These are phyloP conservation scores for Phytophthora kernoviae DNA, from an alignment of 352 stramenopile genomes.

Conservation along the genomic window DNA sequence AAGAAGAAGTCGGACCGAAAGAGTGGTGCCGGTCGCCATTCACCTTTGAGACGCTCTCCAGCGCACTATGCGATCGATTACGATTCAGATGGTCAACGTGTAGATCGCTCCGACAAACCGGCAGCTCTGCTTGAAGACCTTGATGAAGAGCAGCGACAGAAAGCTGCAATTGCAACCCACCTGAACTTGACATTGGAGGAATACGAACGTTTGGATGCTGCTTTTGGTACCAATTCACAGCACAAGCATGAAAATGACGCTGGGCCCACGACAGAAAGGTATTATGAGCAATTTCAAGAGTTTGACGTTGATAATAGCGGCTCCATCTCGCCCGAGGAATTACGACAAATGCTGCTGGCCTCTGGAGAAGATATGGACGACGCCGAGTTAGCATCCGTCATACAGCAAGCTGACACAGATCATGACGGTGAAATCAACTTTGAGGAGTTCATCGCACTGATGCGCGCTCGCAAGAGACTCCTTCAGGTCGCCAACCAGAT, in stretches of 20 bases:
- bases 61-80: slow-evolving; percentile 40
- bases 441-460: slow-evolving; percentile 77
- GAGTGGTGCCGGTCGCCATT: slow-evolving; percentile 9
- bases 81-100: slow-evolving; percentile 33
- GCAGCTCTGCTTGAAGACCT: slow-evolving; percentile 40
- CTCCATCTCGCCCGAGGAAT: slow-evolving; percentile 72
- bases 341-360: slow-evolving; percentile 56
- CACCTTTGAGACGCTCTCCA: slow-evolving; percentile 10
- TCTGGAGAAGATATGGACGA: slow-evolving; percentile 83
- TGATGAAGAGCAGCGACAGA: slow-evolving; percentile 59
- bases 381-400: slow-evolving; percentile 63
- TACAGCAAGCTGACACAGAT: slow-evolving; percentile 71
- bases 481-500: slow-evolving; percentile 73
- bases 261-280: slow-evolving; percentile 48
- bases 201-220: slow-evolving; percentile 67
- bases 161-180: slow-evolving; percentile 52
- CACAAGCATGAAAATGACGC: slow-evolving; percentile 14
- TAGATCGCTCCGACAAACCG: slow-evolving; percentile 1
- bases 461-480: slow-evolving; percentile 79
- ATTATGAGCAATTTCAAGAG: slow-evolving; percentile 64
- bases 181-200: slow-evolving; percentile 72
- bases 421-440: slow-evolving; percentile 82
- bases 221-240: slow-evolving; percentile 41
- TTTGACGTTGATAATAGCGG: slow-evolving; percentile 84
- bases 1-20: slow-evolving; percentile 10